Evolutionary conservation across 2,329 filamentous ascomycete genomes (phyloP).

Genomic region (Penicillium digitatum): DNA sequence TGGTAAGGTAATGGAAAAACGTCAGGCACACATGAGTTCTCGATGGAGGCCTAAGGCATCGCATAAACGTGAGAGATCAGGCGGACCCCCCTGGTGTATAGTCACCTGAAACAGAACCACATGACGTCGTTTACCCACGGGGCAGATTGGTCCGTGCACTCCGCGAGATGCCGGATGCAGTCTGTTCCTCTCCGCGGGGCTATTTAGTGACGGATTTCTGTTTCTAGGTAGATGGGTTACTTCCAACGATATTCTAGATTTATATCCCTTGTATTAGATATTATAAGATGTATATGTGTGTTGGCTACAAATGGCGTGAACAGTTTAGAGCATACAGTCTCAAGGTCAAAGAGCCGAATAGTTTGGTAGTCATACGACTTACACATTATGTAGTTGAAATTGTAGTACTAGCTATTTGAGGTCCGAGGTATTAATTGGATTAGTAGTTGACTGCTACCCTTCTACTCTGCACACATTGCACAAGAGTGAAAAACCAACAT

Average conservation of each 20-base stretch:
- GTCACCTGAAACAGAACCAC: too few species aligned
- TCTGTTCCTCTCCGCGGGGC: not conserved
- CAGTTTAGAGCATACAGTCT: not conserved
- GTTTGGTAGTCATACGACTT: not conserved
- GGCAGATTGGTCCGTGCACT: slow-evolving; percentile 12
- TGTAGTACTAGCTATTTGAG: not conserved
- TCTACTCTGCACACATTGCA: not conserved
- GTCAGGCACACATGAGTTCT: too few species aligned
- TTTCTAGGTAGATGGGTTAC: not conserved
- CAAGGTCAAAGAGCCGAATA: not conserved
- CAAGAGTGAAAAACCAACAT: not conserved
- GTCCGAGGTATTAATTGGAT: not conserved
- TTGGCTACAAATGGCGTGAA: not conserved
- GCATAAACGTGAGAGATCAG: too few species aligned
- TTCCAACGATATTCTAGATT: not conserved
- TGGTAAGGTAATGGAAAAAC: too few species aligned
- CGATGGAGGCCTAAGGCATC: too few species aligned
- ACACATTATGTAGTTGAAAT: not conserved
- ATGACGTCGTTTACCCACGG: slow-evolving; percentile 22
- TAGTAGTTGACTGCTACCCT: not conserved
- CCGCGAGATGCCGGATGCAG: slow-evolving; percentile 22
- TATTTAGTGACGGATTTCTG: not conserved
- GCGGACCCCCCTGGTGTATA: too few species aligned
- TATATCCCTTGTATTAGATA: not conserved
- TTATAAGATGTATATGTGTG: not conserved